These are phyloP conservation scores for Diaporthe velutina DNA, from an alignment of 2,329 filamentous ascomycete species.

Conservation along the genomic window DNA sequence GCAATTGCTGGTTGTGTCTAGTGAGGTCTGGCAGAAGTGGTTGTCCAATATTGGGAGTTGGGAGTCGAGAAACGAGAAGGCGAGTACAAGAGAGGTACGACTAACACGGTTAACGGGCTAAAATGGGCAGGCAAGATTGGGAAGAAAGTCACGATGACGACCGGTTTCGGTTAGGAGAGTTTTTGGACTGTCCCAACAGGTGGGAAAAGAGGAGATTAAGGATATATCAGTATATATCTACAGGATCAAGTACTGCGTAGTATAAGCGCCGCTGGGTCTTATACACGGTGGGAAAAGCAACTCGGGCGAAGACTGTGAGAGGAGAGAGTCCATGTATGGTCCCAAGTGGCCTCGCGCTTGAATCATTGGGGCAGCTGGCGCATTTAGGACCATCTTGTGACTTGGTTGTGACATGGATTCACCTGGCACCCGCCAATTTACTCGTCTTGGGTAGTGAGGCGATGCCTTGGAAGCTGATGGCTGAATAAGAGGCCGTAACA, in stretches of 20 bases:
- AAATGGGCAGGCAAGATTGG: constrained; percentile 32
- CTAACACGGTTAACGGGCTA: constrained; percentile 21
- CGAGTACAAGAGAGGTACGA: constrained; percentile 29
- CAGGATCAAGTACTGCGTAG: neutral
- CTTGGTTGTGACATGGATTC: neutral
- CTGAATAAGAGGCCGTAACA: neutral
- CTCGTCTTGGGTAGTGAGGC: neutral
- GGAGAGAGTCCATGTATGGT: neutral
- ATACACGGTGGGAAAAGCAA: constrained; percentile 9
- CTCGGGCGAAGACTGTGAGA: neutral
- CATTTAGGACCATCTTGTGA: constrained; percentile 15
- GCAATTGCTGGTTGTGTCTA: neutral
- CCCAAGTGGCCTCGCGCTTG: constrained; percentile 12
- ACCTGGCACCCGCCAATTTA: constrained; percentile 2
- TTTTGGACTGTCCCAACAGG: neutral
- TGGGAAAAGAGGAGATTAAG: neutral
- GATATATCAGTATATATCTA: neutral
- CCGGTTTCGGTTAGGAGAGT: constrained; percentile 13
- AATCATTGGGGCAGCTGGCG: constrained; percentile 1
- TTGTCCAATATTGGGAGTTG: neutral
- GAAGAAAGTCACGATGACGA: constrained; percentile 21
- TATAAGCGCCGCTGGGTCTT: constrained; percentile 29
- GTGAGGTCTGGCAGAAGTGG: neutral
- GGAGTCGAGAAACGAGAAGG: neutral
- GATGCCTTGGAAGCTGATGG: neutral